Conservation (phyloP, 2,329 filamentous ascomycete genomes). For the Penicillium palitans region DNA sequence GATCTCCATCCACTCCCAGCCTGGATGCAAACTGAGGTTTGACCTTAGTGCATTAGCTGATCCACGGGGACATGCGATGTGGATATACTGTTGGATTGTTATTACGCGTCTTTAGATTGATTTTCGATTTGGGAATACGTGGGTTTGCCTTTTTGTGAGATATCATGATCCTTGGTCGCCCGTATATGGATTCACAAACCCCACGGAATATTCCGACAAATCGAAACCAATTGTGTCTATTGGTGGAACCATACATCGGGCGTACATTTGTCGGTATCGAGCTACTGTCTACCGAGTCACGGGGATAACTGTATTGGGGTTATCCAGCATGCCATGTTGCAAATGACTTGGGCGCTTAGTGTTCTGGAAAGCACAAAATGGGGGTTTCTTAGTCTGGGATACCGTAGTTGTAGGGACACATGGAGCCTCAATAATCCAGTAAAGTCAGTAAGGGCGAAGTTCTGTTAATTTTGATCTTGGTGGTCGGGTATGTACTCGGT, state of each 20-base stretch:
- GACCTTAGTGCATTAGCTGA: background rate
- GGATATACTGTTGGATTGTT: background rate
- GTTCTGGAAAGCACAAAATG: background rate
- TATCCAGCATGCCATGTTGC: background rate
- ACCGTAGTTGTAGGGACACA: background rate
- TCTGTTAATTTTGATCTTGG: no score
- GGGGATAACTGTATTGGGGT: background rate
- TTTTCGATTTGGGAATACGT: background rate
- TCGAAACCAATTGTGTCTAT: background rate
- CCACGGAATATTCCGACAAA: background rate
- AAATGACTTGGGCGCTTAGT: no score
- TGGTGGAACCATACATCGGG: background rate
- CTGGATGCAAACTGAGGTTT: background rate
- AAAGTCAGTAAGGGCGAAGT: background rate
- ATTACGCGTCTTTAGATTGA: background rate
- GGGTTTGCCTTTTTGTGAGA: no score
- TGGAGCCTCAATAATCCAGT: fast-evolving
- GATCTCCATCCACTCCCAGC: background rate
- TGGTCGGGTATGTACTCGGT: background rate
- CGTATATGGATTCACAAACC: background rate
- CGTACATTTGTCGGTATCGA: background rate
- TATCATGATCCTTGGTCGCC: background rate
- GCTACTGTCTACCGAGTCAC: background rate
- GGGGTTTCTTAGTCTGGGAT: no score
- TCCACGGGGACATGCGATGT: background rate